Conservation (phyloP, 1,284 basidiomycete genomes). For the Austroboletus novae-zelandiae region DNA sequence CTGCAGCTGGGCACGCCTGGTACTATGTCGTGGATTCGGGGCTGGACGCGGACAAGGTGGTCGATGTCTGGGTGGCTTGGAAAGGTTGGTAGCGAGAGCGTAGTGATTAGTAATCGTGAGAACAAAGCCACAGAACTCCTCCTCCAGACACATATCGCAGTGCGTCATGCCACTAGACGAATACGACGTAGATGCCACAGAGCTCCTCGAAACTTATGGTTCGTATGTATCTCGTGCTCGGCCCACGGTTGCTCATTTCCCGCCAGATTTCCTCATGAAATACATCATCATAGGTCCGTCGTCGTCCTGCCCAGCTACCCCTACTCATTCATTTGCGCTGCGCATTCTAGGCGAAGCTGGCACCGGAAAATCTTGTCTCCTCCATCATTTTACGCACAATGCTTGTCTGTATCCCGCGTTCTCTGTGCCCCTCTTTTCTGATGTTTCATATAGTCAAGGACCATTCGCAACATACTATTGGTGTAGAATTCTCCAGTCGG, state of each 20-base stretch:
- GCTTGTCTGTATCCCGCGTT: conserved; percentile 60
- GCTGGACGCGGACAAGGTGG: conserved; percentile 50
- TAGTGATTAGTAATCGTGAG: conserved; percentile 18
- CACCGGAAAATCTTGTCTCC: conserved; percentile 93
- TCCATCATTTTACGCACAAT: conserved; percentile 96
- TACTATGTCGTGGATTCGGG: conserved; percentile 76
- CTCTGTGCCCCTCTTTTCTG: conserved; percentile 5
- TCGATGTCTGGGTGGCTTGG: conserved; percentile 89
- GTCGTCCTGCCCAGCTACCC: conserved; percentile 1
- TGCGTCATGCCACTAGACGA: conserved; percentile 54
- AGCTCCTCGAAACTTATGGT: conserved; percentile 93
- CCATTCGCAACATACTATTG: conserved; percentile 96
- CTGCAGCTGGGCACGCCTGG: conserved; percentile 75
- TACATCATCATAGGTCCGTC: conserved; percentile 89
- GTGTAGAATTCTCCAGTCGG: conserved; percentile 91
- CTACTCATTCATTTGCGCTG: conserved; percentile 3
- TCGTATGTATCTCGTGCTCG: conserved; percentile 18
- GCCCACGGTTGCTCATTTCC: conserved; percentile 13
- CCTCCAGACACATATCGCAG: conserved; percentile 1
- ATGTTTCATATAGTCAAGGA: conserved; percentile 73
- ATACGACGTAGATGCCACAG: conserved; percentile 77
- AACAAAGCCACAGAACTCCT: conserved; percentile 8
- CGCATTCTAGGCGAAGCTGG: conserved; percentile 80
- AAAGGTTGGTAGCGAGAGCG: conserved; percentile 69
- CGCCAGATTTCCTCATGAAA: conserved; percentile 92